These are phyloP conservation scores for Camellia oleifera DNA, from an alignment of 179 eudicot species.

Conservation along the genomic window DNA sequence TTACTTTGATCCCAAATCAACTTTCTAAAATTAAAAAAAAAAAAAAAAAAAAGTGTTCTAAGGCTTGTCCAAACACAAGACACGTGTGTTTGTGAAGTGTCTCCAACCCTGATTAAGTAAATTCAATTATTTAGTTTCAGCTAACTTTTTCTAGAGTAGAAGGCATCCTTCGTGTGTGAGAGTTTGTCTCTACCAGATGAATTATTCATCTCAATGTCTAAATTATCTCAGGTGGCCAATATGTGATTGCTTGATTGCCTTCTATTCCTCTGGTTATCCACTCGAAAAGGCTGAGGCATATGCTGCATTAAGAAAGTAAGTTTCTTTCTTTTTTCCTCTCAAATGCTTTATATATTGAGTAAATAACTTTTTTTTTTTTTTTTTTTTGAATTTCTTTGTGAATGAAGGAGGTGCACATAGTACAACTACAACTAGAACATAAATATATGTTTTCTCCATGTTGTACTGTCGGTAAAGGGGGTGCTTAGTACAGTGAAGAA, in stretches of 20 bases:
- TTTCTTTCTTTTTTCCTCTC: neutral
- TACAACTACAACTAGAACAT: neutral
- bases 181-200: neutral
- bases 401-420: neutral
- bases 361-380: neutral
- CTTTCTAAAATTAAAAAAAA: too few species aligned
- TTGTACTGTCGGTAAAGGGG: neutral
- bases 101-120: too few species aligned
- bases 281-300: constrained; percentile 84
- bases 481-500: neutral
- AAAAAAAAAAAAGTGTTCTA: too few species aligned
- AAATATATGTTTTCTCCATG: neutral
- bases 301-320: constrained; percentile 79
- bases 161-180: neutral
- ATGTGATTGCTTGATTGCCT: constrained; percentile 91
- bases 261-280: constrained; percentile 85
- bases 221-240: constrained; percentile 77
- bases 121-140: too few species aligned
- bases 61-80: too few species aligned
- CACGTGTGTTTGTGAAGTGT: too few species aligned
- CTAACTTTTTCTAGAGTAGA: neutral
- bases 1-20: too few species aligned
- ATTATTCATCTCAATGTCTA: neutral
- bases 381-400: neutral
- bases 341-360: neutral